phyloP scores from a whole-genome alignment of 2,329 filamentous ascomycete species.

The Colletotrichum sp. region DNA sequence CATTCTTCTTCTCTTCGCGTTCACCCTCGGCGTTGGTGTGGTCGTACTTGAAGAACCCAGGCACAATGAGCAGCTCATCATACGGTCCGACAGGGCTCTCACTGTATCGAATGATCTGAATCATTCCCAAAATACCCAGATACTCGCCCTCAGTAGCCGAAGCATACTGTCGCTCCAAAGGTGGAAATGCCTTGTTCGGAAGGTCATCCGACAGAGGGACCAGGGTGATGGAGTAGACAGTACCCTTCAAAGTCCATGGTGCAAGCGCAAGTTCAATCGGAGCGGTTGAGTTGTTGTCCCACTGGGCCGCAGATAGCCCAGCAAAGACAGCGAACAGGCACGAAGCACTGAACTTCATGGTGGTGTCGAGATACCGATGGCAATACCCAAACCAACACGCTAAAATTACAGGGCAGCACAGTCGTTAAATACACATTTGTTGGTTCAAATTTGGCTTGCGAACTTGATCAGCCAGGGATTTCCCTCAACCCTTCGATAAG shows the following conservation, averaged over 20 bases:
- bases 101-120: constrained; percentile 55
- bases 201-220: neutral
- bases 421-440: neutral
- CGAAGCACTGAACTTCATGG: neutral
- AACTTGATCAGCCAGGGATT: neutral
- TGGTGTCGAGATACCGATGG: neutral
- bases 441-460: neutral
- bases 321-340: neutral
- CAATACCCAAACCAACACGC: neutral
- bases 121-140: constrained; percentile 48
- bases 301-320: neutral
- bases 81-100: constrained; percentile 57
- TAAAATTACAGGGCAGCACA: neutral
- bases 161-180: neutral
- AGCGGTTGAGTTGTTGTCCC: constrained; percentile 12
- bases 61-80: constrained; percentile 55
- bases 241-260: constrained; percentile 24
- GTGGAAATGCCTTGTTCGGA: constrained; percentile 14
- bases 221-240: constrained; percentile 19
- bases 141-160: constrained; percentile 33
- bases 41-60: constrained; percentile 49
- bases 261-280: constrained; percentile 15
- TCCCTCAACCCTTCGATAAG: neutral
- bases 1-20: constrained; percentile 32
- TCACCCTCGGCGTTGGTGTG: constrained; percentile 28